These are phyloP conservation scores for Cladosporium austrohemisphaericum DNA, from an alignment of 2,329 filamentous ascomycete genomes.

Conservation along the genomic window DNA sequence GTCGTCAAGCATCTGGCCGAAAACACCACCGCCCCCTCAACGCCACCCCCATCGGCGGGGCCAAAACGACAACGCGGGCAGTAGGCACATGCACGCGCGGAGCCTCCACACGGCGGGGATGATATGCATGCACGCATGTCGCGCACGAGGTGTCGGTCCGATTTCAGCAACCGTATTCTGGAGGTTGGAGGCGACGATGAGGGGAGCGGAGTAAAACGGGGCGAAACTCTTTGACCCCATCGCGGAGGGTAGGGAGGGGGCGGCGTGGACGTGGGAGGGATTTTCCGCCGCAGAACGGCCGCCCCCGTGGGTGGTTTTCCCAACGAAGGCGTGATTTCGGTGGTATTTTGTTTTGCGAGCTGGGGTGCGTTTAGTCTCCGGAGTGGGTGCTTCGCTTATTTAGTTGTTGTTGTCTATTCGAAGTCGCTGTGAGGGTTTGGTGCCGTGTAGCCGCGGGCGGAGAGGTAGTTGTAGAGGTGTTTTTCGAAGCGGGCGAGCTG, in stretches of 20 bases:
- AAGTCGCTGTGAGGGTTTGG: conserved; percentile 39
- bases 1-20: too few relatives aligned
- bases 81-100: too few relatives aligned
- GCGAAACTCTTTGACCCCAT: background rate
- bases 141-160: conserved; percentile 11
- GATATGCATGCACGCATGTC: conserved; percentile 1
- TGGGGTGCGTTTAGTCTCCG: too few relatives aligned
- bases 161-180: too few relatives aligned
- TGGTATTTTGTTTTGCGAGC: conserved; percentile 5
- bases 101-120: conserved; percentile 3
- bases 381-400: too few relatives aligned
- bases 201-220: background rate
- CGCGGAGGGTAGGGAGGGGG: background rate
- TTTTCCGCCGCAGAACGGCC: too few relatives aligned
- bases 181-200: background rate
- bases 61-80: too few relatives aligned
- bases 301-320: conserved; percentile 1
- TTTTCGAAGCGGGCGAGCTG: conserved; percentile 48
- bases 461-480: conserved; percentile 39
- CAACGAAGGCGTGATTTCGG: conserved; percentile 12
- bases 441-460: conserved; percentile 41
- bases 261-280: too few relatives aligned
- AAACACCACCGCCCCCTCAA: background rate
- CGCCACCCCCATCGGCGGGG: background rate
- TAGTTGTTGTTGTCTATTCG: conserved; percentile 25